A percentile compares a stretch with the other conserved stretches of the same genome.
Conservation (phyloP, 352 stramenopile genomes). For the Albugo laibachii region DNA sequence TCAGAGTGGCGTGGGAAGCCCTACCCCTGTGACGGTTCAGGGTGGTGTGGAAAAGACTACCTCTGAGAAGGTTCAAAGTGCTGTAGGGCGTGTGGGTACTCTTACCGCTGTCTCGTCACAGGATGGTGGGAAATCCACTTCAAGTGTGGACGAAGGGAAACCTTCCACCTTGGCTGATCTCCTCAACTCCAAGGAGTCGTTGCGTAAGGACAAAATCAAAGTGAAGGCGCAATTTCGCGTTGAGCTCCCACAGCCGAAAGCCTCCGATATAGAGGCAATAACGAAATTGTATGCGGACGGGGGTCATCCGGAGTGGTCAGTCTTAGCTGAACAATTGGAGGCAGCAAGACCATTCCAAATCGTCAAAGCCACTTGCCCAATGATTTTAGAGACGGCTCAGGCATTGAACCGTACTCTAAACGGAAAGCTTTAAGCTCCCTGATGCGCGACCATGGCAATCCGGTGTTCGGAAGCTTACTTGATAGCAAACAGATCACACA, state of each 20-base stretch:
- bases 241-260: conserved; percentile 2
- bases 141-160: no score
- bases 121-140: no score
- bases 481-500: neutral
- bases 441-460: neutral
- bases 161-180: no score
- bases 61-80: no score
- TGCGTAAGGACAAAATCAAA: no score
- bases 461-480: conserved; percentile 1
- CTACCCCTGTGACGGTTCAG: no score
- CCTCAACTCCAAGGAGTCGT: no score
- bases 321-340: neutral
- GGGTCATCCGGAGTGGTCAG: neutral
- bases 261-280: conserved; percentile 5
- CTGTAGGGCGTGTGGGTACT: no score
- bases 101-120: no score
- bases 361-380: neutral
- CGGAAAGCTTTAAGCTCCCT: conserved; percentile 2
- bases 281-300: conserved; percentile 2
- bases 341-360: conserved; percentile 2
- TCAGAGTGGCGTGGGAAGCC: no score
- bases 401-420: conserved; percentile 1
- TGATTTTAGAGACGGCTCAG: neutral
- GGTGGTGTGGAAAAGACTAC: no score
- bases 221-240: neutral